Percentiles rank a stretch among this genome's conserved stretches.
Conservation (phyloP, 2,329 filamentous ascomycete genomes). For the Clonostachys rosea region DNA sequence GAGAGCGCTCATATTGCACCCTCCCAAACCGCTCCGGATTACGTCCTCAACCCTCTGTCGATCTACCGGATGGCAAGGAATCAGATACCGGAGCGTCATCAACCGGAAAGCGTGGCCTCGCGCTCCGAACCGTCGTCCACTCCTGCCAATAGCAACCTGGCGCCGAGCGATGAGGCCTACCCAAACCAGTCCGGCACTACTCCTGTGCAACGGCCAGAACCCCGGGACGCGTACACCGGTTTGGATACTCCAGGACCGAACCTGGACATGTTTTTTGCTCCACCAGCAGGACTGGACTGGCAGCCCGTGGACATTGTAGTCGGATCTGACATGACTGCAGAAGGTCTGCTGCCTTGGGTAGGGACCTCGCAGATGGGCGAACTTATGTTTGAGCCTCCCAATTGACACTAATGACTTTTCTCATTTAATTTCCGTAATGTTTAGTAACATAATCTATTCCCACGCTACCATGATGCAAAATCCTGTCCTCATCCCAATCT, state of each 20-base stretch:
- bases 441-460: too few species aligned
- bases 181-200: too few species aligned
- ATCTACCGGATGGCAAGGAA: conserved; percentile 5
- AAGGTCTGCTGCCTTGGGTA: neutral
- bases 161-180: neutral
- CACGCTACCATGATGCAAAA: too few species aligned
- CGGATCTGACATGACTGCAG: neutral
- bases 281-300: neutral
- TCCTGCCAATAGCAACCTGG: neutral
- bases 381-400: neutral
- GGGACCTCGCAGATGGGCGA: neutral
- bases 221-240: neutral
- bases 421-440: too few species aligned
- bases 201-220: neutral
- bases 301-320: neutral
- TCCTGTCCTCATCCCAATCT: too few species aligned
- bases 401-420: too few species aligned
- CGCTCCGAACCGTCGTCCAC: neutral
- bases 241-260: neutral
- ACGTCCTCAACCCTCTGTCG: conserved; percentile 2
- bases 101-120: neutral
- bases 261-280: conserved; percentile 2
- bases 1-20: neutral
- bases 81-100: conserved; percentile 2
- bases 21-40: conserved; percentile 3